Evolutionary conservation across 2,329 filamentous ascomycete species (phyloP), one percentile per base, ranked within the genome.

Genomic region (Talaromyces amestolkiae): DNA sequence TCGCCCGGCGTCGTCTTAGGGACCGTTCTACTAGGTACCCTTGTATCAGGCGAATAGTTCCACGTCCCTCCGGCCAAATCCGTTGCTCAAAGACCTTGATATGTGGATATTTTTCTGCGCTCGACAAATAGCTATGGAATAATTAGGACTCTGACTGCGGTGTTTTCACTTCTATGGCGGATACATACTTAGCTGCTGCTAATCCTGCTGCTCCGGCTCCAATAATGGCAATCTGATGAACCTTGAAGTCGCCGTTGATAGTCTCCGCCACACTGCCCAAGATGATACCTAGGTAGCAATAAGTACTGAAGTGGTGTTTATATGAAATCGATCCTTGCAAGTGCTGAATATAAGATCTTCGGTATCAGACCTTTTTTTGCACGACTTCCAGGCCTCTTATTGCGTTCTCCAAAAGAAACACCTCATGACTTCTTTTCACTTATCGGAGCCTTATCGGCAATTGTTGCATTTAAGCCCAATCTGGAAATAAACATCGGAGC

Each of bases 21-120:
- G 39, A 71, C 56, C 68, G 84, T 88, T 49, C 15, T 10, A 15
- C 7, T 7, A 3, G 19, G 10, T 13, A 6, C 2, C 15, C 45
- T 27, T 27, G 24, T 49, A 15, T 22, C 45, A 6, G 45, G n/a
- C 1, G 22, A 49, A 76, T 96, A 93, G 72, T 92, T 90, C 94
- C 94, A 98, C 10, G 95, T 86, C 2, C 95, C 94, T 65, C 93
- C 94, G 7, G 90, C 85, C 58, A 86, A 84, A 53, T 84, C 69
- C 92, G 88, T 77, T 97, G 92, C 77, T 98, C 95, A 72, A 91
- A 96, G 45, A 97, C 78, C 66, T 88, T 86, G 66, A 98, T 88
- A 35, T 82, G 85, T 13, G 87, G 79, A 72, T 95, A 95, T 1
- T 74, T 81, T 73, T 83, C 89, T 71, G 90, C 92, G 0, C 90